These are phyloP conservation scores for Magnaporthales sp. DNA, from an alignment of 2,329 filamentous ascomycete species.

Conservation along the genomic window DNA sequence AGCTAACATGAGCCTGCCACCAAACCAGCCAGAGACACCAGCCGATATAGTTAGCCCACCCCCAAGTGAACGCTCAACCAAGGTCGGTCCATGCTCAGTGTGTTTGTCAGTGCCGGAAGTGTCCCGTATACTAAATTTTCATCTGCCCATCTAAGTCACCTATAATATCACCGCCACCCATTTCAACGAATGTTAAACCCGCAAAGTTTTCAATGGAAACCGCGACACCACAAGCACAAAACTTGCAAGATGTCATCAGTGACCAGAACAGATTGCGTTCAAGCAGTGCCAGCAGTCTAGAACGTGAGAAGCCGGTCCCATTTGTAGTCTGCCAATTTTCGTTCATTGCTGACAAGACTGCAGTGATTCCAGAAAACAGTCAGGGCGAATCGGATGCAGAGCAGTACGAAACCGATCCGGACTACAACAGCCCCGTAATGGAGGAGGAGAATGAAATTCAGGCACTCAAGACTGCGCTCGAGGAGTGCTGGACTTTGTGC, in stretches of 20 bases:
- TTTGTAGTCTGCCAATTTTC: background rate
- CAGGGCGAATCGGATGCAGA: slow-evolving; percentile 44
- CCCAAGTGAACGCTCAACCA: slow-evolving; percentile 23
- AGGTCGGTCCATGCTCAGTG: slow-evolving; percentile 19
- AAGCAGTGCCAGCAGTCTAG: slow-evolving; percentile 65
- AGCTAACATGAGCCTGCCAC: slow-evolving; percentile 9
- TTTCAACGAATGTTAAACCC: slow-evolving; percentile 67
- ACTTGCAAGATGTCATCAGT: slow-evolving; percentile 61
- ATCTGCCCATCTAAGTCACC: slow-evolving; percentile 17
- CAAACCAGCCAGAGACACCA: slow-evolving; percentile 14
- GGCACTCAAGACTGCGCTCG: slow-evolving; percentile 66
- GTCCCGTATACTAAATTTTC: slow-evolving; percentile 4
- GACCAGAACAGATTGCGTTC: slow-evolving; percentile 50
- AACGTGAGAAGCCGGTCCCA: slow-evolving; percentile 48
- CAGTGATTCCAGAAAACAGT: slow-evolving; percentile 41
- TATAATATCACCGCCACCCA: slow-evolving; percentile 54
- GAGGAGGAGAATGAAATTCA: slow-evolving; percentile 49
- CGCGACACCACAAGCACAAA: slow-evolving; percentile 76
- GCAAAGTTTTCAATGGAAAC: slow-evolving; percentile 57
- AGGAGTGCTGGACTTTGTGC: slow-evolving; percentile 89
- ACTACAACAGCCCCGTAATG: slow-evolving; percentile 30
- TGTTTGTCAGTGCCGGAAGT: background rate
- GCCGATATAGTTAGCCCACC: slow-evolving; percentile 27
- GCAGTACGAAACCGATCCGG: slow-evolving; percentile 43
- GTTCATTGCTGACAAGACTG: slow-evolving; percentile 8